phyloP scores from a whole-genome alignment of 1,284 basidiomycete genomes.

The Irpex sp. region DNA sequence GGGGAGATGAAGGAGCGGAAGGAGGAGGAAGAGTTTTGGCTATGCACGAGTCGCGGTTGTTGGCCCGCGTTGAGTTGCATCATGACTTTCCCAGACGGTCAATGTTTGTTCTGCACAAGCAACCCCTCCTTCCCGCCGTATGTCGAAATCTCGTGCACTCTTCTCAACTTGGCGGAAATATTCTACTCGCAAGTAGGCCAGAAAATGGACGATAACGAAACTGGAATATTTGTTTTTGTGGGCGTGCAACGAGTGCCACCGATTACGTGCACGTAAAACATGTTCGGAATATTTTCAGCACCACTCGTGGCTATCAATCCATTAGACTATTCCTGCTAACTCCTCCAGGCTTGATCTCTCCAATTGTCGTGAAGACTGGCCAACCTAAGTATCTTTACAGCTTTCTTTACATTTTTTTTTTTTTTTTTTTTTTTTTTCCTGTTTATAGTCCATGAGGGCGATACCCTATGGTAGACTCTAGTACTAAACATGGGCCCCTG shows the following conservation, averaged over 20 bases:
- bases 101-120: conserved; percentile 12
- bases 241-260: not conserved
- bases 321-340: too few relatives aligned
- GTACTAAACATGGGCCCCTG: too few relatives aligned
- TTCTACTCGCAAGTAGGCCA: not conserved
- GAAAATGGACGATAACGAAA: not conserved
- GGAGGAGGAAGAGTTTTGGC: conserved; percentile 9
- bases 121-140: not conserved
- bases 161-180: not conserved
- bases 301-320: not conserved
- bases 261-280: not conserved
- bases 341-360: too few relatives aligned
- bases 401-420: not conserved
- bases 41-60: conserved; percentile 3
- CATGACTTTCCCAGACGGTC: conserved; percentile 11
- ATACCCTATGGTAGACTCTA: too few relatives aligned
- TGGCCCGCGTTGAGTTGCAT: conserved; percentile 14
- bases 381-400: not conserved
- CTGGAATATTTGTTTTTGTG: not conserved
- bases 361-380: not conserved
- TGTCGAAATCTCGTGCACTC: not conserved
- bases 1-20: conserved; percentile 23
- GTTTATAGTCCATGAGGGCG: too few relatives aligned
- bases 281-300: not conserved
- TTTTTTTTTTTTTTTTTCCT: not conserved